These are phyloP conservation scores for Aspergillus fumigatiaffinis DNA, from an alignment of 2,329 filamentous ascomycete genomes.

Conservation along the genomic window DNA sequence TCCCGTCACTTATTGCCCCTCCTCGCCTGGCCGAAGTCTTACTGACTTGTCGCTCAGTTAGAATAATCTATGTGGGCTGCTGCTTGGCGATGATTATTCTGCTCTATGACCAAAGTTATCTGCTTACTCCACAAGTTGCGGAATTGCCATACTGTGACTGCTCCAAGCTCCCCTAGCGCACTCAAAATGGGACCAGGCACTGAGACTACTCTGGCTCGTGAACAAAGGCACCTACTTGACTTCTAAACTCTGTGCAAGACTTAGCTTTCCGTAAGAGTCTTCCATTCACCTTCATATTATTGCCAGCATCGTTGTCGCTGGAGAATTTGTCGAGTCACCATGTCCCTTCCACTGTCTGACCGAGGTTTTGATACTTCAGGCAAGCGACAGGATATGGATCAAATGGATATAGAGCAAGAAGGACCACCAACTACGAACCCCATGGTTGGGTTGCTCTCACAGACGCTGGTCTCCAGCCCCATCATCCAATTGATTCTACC, in stretches of 20 bases:
- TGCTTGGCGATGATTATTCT: background rate
- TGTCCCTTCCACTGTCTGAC: conserved; percentile 7
- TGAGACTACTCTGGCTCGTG: background rate
- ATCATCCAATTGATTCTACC: conserved; percentile 73
- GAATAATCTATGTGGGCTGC: background rate
- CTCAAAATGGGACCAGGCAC: background rate
- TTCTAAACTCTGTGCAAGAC: background rate
- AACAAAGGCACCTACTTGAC: background rate
- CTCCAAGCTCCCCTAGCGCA: background rate
- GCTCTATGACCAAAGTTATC: background rate
- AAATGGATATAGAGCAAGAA: conserved; percentile 15
- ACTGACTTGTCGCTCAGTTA: background rate
- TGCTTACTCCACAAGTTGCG: background rate
- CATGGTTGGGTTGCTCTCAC: conserved; percentile 68
- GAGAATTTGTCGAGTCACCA: background rate
- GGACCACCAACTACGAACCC: conserved; percentile 35
- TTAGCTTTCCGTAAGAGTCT: background rate
- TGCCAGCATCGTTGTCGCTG: background rate
- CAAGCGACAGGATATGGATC: conserved; percentile 3
- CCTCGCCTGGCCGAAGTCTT: background rate
- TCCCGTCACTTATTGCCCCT: background rate
- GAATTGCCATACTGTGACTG: background rate
- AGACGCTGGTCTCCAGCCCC: conserved; percentile 73
- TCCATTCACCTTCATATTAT: background rate
- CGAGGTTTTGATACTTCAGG: background rate